Conservation (phyloP, 106 monocot species). For the Posidonia australis region DNA sequence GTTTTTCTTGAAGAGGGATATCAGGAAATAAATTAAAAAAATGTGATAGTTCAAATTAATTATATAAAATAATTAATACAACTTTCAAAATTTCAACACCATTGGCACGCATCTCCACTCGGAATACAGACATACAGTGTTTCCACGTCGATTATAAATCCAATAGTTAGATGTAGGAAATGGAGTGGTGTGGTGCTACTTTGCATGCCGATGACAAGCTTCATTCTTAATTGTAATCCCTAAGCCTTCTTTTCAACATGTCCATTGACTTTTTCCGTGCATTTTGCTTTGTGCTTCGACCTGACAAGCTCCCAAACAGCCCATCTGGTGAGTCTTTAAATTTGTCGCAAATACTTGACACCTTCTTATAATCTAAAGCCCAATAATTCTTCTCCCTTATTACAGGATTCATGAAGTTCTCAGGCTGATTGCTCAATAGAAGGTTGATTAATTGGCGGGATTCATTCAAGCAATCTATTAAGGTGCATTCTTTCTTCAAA, state of each 20-base stretch:
- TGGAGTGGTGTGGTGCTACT: too few species aligned
- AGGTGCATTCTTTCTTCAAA: constrained; percentile 33
- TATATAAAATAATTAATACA: too few species aligned
- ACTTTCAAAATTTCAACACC: too few species aligned
- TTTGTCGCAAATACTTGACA: constrained; percentile 57
- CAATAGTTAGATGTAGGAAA: too few species aligned
- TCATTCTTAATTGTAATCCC: constrained; percentile 49
- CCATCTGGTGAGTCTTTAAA: constrained; percentile 65
- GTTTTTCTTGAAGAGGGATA: too few species aligned
- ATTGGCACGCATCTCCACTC: too few species aligned
- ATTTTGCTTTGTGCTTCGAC: constrained; percentile 41
- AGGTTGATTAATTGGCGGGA: constrained; percentile 55
- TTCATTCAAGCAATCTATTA: constrained; percentile 50
- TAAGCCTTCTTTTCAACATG: constrained; percentile 48
- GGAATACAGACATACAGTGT: too few species aligned
- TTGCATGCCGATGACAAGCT: not conserved
- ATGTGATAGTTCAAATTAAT: too few species aligned
- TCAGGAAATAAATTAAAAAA: too few species aligned
- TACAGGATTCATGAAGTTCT: constrained; percentile 63
- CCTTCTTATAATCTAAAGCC: constrained; percentile 56
- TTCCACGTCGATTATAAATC: too few species aligned
- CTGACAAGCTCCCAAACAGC: constrained; percentile 53
- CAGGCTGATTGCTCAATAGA: constrained; percentile 55
- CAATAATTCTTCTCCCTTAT: constrained; percentile 59
- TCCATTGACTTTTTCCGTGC: constrained; percentile 68